phyloP scores from a whole-genome alignment of 2,329 filamentous ascomycete species.

The Verticillium dahliae region DNA sequence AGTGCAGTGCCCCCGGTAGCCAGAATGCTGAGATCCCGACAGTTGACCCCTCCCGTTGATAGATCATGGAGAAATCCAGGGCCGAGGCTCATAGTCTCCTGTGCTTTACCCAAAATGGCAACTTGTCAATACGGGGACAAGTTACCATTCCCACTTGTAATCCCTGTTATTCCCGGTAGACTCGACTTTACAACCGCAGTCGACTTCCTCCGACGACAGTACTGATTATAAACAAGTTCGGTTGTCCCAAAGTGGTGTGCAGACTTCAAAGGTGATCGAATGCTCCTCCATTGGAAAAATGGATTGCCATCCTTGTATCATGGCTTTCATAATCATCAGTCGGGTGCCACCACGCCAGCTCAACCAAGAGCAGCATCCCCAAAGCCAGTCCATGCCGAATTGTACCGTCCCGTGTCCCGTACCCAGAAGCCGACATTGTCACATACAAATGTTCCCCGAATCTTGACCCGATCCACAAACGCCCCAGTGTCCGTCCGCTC shows the following conservation, averaged over 20 bases:
- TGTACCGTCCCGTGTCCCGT: not conserved
- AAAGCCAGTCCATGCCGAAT: not conserved
- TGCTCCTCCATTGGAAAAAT: no score
- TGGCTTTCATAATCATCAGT: not conserved
- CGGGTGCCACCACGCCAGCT: not conserved
- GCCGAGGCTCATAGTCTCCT: not conserved
- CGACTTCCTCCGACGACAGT: not conserved
- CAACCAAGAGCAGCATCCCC: not conserved
- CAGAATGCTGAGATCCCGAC: no score
- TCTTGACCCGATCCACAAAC: not conserved
- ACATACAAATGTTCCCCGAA: conserved; percentile 4
- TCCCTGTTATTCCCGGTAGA: not conserved
- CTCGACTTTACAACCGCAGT: not conserved
- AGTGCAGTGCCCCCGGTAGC: no score
- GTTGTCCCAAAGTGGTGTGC: no score
- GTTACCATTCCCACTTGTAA: not conserved
- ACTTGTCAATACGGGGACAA: not conserved
- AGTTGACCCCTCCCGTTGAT: no score
- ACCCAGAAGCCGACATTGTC: not conserved
- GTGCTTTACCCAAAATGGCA: not conserved
- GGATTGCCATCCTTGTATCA: not conserved
- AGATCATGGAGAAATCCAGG: no score
- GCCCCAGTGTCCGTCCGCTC: conserved; percentile 6
- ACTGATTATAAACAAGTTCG: no score
- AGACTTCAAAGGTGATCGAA: no score